Base-by-base conservation (phyloP, 495 filamentous ascomycete species). In the Talaromyces liani region DNA sequence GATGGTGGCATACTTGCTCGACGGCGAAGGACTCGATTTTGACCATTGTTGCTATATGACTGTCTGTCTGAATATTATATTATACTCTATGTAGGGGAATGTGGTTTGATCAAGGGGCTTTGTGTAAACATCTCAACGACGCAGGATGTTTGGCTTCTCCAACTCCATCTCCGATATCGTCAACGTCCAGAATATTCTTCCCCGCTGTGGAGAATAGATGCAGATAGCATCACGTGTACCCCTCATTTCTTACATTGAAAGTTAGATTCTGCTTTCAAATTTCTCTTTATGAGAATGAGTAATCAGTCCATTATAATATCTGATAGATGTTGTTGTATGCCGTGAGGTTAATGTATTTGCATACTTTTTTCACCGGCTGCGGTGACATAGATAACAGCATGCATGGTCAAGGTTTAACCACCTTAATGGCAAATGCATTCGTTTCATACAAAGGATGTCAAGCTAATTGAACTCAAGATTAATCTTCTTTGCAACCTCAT, bases 11-110 rank as follows among this genome's bases (percentile, higher is more conserved):
- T 81, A 89, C 87, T 75, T 88, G 86, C 76, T 96, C 91, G 12
- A 95, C 88, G 24, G 86, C 85, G 71, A 95, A 96, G 18, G 82
- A 75, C 57, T 83, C 75, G 65, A 92, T 82, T 66, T 86, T 82
- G 31, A 91, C 88, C 87, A 91, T 91, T 22, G 51, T 70, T 63
- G 22, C 25, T 41, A 60, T 58, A n/a, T 24, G 6, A n/a, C 9
- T 39, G 34, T 39, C 7, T 39, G 3, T 2, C 22, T 2, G 1
- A 24, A 24, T 24, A 24, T 24, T 24, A 24, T 24, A 24, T 24
- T 24, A 24, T n/a, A n/a, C n/a, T n/a, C n/a, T 24, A 24, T 24
- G 3, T 12, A 39, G 9, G 9, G 1, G 10, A 39, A 9, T 39
- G 9, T 39, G 9, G 34, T 39, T 12, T 8, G 9, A 10, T 39